phyloP scores from a whole-genome alignment of 176 grass and related monocot species.

The Phragmites australis region DNA sequence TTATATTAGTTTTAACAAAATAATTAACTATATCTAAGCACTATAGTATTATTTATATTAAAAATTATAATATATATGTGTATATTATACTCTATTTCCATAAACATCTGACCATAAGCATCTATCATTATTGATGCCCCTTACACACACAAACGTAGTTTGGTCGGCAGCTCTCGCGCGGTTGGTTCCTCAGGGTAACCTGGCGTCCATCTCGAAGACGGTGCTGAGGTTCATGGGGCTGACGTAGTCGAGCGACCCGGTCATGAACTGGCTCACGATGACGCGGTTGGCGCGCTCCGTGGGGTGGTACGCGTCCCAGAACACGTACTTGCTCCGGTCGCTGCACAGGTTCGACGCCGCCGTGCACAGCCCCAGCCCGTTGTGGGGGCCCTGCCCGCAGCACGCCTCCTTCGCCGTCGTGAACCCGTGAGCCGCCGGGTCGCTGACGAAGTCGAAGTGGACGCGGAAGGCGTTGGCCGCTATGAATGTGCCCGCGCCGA shows the following conservation, averaged over 20 bases:
- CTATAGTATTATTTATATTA: too few relatives aligned
- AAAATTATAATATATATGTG: too few relatives aligned
- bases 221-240: slow-evolving; percentile 42
- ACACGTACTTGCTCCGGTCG: slow-evolving; percentile 60
- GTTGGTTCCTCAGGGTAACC: too few relatives aligned
- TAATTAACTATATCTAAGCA: too few relatives aligned
- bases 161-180: not conserved
- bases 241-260: slow-evolving; percentile 25
- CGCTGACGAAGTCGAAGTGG: slow-evolving; percentile 82
- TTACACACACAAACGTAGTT: too few relatives aligned
- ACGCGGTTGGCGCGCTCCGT: slow-evolving; percentile 81
- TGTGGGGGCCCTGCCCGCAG: slow-evolving; percentile 91
- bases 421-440: slow-evolving; percentile 63
- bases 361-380: slow-evolving; percentile 84
- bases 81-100: too few relatives aligned
- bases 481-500: slow-evolving; percentile 58
- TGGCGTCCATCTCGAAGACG: slow-evolving; percentile 21
- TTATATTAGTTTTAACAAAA: too few relatives aligned
- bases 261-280: slow-evolving; percentile 60
- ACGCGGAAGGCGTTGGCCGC: slow-evolving; percentile 75
- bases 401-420: slow-evolving; percentile 69
- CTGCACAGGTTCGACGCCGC: slow-evolving; percentile 55
- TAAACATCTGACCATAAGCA: too few relatives aligned
- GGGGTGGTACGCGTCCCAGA: slow-evolving; percentile 98
- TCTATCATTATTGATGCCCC: too few relatives aligned